Percentiles rank a stretch among this genome's conserved stretches.
phyloP scores from a whole-genome alignment of 768 basidiomycete species.

The Termitomyces sp. region DNA sequence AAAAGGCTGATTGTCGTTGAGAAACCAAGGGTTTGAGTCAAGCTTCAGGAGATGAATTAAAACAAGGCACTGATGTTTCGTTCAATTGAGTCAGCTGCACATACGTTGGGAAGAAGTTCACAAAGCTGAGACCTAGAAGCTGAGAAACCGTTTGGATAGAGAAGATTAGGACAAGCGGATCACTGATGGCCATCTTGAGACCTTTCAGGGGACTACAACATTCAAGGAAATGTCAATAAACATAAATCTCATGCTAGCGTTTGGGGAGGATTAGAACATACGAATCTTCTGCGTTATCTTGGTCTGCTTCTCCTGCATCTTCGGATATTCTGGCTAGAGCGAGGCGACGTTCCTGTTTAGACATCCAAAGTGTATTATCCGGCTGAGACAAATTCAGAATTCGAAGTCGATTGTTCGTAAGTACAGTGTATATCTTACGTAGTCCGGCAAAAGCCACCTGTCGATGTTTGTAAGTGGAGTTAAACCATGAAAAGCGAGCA shows the following conservation, averaged over 20 bases:
- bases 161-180: constrained; percentile 53
- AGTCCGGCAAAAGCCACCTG: constrained; percentile 59
- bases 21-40: constrained; percentile 59
- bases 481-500: not conserved
- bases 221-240: not conserved
- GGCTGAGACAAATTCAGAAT: constrained; percentile 32
- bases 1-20: constrained; percentile 53
- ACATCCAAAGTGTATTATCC: constrained; percentile 59
- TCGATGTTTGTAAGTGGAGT: not conserved
- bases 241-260: not conserved
- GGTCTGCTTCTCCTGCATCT: constrained; percentile 64
- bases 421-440: no score
- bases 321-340: constrained; percentile 65
- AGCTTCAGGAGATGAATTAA: constrained; percentile 23
- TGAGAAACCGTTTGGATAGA: constrained; percentile 46
- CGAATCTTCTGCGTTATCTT: constrained; percentile 54
- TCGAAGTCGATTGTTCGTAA: not conserved
- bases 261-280: constrained; percentile 25
- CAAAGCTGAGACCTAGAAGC: constrained; percentile 52
- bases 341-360: constrained; percentile 43
- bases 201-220: constrained; percentile 42
- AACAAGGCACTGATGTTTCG: not conserved
- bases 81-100: constrained; percentile 2
- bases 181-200: constrained; percentile 50
- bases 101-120: constrained; percentile 55